phyloP scores from a whole-genome alignment of 2,329 filamentous ascomycete species.

The Sclerotinia sclerotiorum region DNA sequence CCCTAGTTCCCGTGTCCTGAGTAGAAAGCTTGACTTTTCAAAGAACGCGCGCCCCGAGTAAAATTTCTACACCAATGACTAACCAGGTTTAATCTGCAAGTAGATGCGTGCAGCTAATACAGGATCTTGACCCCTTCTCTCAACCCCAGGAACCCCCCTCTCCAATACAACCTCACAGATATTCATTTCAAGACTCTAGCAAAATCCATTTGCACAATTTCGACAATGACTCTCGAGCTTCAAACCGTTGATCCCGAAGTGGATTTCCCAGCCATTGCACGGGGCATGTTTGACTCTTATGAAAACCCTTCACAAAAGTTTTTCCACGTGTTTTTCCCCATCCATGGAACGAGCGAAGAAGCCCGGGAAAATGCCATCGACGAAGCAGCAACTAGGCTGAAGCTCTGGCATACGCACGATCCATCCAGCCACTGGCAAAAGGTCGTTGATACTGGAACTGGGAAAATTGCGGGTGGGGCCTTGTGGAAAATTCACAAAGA shows the following conservation, averaged over 20 bases:
- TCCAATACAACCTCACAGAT: not conserved
- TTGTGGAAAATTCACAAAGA: conserved; percentile 22
- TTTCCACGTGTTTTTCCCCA: conserved; percentile 20
- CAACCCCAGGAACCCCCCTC: not conserved
- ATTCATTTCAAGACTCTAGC: not conserved
- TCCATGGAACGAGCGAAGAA: conserved; percentile 14
- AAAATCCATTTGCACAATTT: not conserved
- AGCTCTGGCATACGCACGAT: conserved; percentile 22
- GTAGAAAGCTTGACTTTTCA: not conserved
- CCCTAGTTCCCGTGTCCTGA: not conserved
- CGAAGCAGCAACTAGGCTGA: conserved; percentile 23
- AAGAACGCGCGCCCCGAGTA: not conserved
- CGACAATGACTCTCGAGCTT: conserved; percentile 5
- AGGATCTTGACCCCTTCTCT: not conserved
- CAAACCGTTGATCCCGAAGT: conserved; percentile 8
- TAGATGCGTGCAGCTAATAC: not conserved
- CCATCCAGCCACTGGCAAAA: conserved; percentile 23
- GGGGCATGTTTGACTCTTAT: conserved; percentile 21
- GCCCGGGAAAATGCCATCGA: conserved; percentile 22
- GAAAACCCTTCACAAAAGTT: conserved; percentile 18
- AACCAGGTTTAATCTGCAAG: not conserved
- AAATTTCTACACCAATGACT: not conserved
- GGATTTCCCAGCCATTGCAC: conserved; percentile 37
- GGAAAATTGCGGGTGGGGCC: conserved; percentile 16
- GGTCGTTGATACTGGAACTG: conserved; percentile 20